phyloP scores from a whole-genome alignment of 805 yeast genomes.

The Metschnikowia arizonensis region DNA sequence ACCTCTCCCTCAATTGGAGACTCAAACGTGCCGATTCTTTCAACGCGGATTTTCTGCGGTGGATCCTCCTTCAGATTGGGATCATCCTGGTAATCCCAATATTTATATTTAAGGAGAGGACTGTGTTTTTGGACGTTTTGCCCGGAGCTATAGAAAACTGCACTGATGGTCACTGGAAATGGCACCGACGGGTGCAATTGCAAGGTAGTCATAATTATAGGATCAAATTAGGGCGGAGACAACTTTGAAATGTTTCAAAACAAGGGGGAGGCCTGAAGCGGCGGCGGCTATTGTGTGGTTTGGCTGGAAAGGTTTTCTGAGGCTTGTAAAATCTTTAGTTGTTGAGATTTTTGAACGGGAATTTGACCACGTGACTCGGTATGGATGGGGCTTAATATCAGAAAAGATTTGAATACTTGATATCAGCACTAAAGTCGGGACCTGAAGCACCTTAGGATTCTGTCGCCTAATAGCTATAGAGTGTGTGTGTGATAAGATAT shows the following conservation, averaged over 20 bases:
- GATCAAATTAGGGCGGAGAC: background rate
- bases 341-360: background rate
- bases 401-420: no score
- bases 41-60: slow-evolving; percentile 52
- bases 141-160: slow-evolving; percentile 44
- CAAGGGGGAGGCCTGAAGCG: background rate
- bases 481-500: background rate
- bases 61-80: slow-evolving; percentile 42
- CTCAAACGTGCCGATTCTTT: slow-evolving; percentile 73
- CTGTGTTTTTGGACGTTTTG: slow-evolving; percentile 47
- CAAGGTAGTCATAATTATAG: slow-evolving; percentile 38
- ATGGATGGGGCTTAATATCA: no score
- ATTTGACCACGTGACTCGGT: no score
- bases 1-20: slow-evolving; percentile 76
- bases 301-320: background rate
- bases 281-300: background rate
- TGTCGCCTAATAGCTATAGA: background rate
- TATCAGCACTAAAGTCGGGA: background rate
- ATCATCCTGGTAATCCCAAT: slow-evolving; percentile 61
- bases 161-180: slow-evolving; percentile 63
- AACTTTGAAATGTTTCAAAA: background rate
- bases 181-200: slow-evolving; percentile 59
- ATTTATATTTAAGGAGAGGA: slow-evolving; percentile 57
- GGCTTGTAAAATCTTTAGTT: background rate
- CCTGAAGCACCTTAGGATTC: background rate